Conservation (phyloP, 345 rosid species). For the Trapa bicornis region DNA sequence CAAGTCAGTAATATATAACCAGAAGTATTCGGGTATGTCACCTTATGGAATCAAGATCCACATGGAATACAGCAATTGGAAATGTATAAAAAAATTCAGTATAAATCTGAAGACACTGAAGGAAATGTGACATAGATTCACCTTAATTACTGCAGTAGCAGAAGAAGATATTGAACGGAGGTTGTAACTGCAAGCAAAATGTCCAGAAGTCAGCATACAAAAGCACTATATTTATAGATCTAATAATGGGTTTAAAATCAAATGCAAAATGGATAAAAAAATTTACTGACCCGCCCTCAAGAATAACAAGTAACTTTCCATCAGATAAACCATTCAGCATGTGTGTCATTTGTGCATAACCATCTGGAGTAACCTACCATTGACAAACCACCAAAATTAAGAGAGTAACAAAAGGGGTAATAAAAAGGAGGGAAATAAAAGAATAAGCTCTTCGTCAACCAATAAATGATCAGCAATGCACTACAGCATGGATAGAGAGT, state of each 20-base stretch:
- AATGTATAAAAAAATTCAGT: not conserved
- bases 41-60: not conserved
- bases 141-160: conserved; percentile 90
- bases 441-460: not conserved
- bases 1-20: not conserved
- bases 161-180: conserved; percentile 95
- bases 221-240: not conserved
- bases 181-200: conserved; percentile 57
- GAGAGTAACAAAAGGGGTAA: not conserved
- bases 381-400: not conserved
- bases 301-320: conserved; percentile 88
- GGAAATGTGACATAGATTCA: conserved; percentile 13
- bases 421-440: not conserved
- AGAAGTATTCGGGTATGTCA: not conserved
- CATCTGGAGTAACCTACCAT: conserved; percentile 70
- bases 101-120: not conserved
- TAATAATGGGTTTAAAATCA: not conserved
- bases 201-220: not conserved
- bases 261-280: not conserved
- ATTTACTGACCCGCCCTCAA: conserved; percentile 85
- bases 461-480: not conserved
- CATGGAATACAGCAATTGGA: not conserved
- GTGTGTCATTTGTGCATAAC: conserved; percentile 77
- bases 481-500: not conserved
- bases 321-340: conserved; percentile 50